Conservation (phyloP, 768 basidiomycete genomes). For the Pulveroboletus frians region DNA sequence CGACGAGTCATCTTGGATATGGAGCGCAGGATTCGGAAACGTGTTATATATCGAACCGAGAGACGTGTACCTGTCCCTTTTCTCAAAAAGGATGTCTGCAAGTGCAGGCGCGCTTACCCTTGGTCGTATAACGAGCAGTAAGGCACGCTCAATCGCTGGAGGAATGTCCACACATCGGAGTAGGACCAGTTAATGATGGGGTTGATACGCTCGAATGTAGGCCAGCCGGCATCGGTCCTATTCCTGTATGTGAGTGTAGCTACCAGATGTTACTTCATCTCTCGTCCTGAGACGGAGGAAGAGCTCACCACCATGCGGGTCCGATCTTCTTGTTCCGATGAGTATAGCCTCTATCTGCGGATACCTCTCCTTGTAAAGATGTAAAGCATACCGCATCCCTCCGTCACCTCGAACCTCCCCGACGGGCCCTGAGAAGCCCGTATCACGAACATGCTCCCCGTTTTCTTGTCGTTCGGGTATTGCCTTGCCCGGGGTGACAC, state of each 20-base stretch:
- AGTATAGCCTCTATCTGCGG: conserved; percentile 75
- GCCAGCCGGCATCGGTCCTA: conserved; percentile 89
- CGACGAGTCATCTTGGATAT: conserved; percentile 15
- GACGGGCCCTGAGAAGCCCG: conserved; percentile 33
- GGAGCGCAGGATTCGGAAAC: conserved; percentile 83
- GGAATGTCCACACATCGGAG: conserved; percentile 81
- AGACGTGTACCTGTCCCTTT: conserved; percentile 77
- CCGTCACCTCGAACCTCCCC: conserved; percentile 57
- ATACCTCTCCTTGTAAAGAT: conserved; percentile 61
- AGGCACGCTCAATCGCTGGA: conserved; percentile 66
- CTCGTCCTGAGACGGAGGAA: neutral
- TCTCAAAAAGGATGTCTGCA: neutral
- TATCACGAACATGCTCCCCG: neutral
- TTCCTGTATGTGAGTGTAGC: conserved; percentile 67
- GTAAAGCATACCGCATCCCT: conserved; percentile 76
- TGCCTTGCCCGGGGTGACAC: conserved; percentile 35
- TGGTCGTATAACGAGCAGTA: conserved; percentile 89
- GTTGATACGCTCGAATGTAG: conserved; percentile 82
- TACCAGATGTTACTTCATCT: conserved; percentile 26
- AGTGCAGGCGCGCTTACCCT: conserved; percentile 50
- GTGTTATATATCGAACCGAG: conserved; percentile 95
- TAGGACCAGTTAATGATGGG: conserved; percentile 97
- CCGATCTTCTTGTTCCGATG: conserved; percentile 82
- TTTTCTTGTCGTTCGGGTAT: conserved; percentile 16
- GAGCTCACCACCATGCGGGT: conserved; percentile 90